These are phyloP conservation scores for Exophiala alcalophila DNA, from an alignment of 2,329 filamentous ascomycete species.

Conservation along the genomic window DNA sequence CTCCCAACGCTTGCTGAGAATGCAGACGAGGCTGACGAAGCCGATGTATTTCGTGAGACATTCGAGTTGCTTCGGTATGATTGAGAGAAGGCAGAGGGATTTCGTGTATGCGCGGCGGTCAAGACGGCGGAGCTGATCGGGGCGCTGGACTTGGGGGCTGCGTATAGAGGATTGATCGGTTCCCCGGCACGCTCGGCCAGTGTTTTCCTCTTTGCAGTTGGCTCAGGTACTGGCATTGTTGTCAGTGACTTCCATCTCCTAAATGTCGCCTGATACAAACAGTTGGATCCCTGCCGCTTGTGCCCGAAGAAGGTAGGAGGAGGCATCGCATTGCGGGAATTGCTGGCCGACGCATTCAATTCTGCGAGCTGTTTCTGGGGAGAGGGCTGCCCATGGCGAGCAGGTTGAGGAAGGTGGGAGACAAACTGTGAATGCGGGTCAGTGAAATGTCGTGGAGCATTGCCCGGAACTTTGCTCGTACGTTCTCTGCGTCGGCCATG, in stretches of 20 bases:
- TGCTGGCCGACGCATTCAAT: constrained; percentile 52
- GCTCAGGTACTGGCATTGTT: constrained; percentile 46
- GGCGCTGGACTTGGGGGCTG: constrained; percentile 44
- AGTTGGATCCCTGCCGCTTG: constrained; percentile 53
- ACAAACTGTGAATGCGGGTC: constrained; percentile 28
- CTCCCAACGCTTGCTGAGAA: constrained; percentile 60
- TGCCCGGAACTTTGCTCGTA: constrained; percentile 12
- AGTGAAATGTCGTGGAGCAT: background rate
- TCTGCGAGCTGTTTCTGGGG: constrained; percentile 45
- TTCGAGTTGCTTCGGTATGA: constrained; percentile 43
- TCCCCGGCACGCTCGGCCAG: constrained; percentile 56
- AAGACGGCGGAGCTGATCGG: constrained; percentile 43
- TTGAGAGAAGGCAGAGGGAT: constrained; percentile 37
- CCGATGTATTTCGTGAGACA: constrained; percentile 44
- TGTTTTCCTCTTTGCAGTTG: constrained; percentile 61
- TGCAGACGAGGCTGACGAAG: constrained; percentile 47
- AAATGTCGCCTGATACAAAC: constrained; percentile 35
- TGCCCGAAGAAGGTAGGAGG: constrained; percentile 41
- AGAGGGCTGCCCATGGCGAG: constrained; percentile 31
- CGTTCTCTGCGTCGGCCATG: constrained; percentile 27
- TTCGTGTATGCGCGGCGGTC: constrained; percentile 44
- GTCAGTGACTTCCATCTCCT: constrained; percentile 43
- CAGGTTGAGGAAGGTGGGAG: constrained; percentile 38
- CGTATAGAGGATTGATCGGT: constrained; percentile 42
- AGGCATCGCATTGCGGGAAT: constrained; percentile 50